Conservation (phyloP, 208 protist species). For the Acanthamoeba castellanii region DNA sequence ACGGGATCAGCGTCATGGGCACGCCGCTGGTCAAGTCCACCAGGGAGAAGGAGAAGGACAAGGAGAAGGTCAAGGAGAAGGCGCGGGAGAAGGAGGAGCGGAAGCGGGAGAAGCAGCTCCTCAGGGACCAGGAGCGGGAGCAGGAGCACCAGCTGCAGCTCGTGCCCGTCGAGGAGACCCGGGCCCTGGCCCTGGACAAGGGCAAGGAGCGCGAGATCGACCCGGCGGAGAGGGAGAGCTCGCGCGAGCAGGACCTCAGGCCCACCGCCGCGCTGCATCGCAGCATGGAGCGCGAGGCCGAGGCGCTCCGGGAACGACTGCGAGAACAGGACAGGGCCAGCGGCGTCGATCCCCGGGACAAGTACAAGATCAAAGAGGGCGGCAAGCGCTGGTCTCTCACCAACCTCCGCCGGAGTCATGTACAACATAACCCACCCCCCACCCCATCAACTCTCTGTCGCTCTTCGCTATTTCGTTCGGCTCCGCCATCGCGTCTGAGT, state of each 20-base stretch:
- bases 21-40: constrained; percentile 27
- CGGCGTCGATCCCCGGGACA: not conserved
- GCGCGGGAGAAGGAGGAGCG: constrained; percentile 36
- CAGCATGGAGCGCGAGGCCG: not conserved
- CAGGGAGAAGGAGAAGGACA: not conserved
- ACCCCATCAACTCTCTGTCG: too few species aligned
- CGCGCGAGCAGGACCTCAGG: not conserved
- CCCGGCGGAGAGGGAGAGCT: not conserved
- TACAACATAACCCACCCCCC: not conserved
- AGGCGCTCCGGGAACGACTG: not conserved
- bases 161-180: not conserved
- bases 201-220: not conserved
- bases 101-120: not conserved
- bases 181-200: not conserved
- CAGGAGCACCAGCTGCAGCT: not conserved
- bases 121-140: not conserved
- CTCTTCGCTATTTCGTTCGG: too few species aligned
- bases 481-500: too few species aligned
- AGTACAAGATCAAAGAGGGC: not conserved
- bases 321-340: not conserved
- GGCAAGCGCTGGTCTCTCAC: constrained; percentile 44
- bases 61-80: not conserved
- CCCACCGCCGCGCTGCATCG: not conserved
- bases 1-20: constrained; percentile 35
- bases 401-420: not conserved